These are phyloP conservation scores for Podospora anserina DNA, from an alignment of 495 filamentous ascomycete species.

Conservation along the genomic window DNA sequence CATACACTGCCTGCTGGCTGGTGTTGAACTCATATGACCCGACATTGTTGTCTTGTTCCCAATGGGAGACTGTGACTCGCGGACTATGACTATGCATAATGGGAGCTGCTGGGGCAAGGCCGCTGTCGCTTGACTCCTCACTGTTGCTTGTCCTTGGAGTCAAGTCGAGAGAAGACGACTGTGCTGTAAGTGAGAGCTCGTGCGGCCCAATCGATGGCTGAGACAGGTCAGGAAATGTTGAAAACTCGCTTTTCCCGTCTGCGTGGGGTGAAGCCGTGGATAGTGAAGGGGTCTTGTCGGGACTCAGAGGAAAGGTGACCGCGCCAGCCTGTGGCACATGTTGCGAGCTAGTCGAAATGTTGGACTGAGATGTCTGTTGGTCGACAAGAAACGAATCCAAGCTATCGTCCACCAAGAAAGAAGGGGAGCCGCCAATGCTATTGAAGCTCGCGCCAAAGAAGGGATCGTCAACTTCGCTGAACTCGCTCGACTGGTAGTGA, in stretches of 20 bases:
- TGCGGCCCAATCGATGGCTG: constrained; percentile 21
- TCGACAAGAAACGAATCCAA: constrained; percentile 12
- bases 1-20: constrained; percentile 17
- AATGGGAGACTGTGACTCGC: constrained; percentile 49
- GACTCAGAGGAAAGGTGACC: constrained; percentile 30
- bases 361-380: constrained; percentile 15
- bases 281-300: constrained; percentile 37
- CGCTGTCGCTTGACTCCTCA: constrained; percentile 48
- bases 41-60: constrained; percentile 37
- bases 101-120: constrained; percentile 34
- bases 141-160: constrained; percentile 50
- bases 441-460: constrained; percentile 42
- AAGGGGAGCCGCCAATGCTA: constrained; percentile 31
- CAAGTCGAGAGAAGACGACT: constrained; percentile 36
- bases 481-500: constrained; percentile 42
- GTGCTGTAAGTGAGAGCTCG: constrained; percentile 22
- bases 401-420: constrained; percentile 35
- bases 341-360: constrained; percentile 8
- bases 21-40: constrained; percentile 32
- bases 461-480: constrained; percentile 42
- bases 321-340: constrained; percentile 16
- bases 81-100: constrained; percentile 45
- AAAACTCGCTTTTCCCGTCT: constrained; percentile 17
- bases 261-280: constrained; percentile 29
- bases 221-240: constrained; percentile 19